Evolutionary conservation across 495 filamentous ascomycete genomes (phyloP).

Genomic region (Talaromyces thailandensis): DNA sequence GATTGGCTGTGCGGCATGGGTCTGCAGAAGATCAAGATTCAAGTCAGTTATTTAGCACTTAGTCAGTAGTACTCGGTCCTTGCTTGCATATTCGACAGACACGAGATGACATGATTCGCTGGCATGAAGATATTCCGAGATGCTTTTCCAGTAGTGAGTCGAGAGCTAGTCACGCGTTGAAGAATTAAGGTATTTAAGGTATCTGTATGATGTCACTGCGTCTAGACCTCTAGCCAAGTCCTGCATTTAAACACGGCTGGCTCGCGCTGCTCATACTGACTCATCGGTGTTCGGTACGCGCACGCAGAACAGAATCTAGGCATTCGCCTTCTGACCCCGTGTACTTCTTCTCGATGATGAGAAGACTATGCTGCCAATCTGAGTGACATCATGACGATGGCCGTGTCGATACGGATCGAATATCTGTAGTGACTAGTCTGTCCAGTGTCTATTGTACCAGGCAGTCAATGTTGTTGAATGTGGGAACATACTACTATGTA

Average conservation of each 20-base stretch:
- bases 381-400: background rate
- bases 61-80: background rate
- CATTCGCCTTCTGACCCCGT: background rate
- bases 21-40: background rate
- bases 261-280: background rate
- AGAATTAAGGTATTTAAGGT: background rate
- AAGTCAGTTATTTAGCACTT: background rate
- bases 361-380: background rate
- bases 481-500: no score
- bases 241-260: background rate
- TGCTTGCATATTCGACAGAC: background rate
- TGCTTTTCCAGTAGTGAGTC: background rate
- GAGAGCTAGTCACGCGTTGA: background rate
- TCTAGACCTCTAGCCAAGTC: background rate
- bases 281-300: background rate
- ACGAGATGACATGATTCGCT: background rate
- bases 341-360: background rate
- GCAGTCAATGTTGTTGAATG: no score
- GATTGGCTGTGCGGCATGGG: background rate
- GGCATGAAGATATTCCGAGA: background rate
- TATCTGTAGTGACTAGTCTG: no score
- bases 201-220: background rate
- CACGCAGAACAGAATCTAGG: background rate
- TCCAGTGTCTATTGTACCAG: no score
- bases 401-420: no score